Percentiles rank a stretch among this genome's conserved stretches.
Conservation (phyloP, 2,329 filamentous ascomycete species). For the Dothistroma septosporum region DNA sequence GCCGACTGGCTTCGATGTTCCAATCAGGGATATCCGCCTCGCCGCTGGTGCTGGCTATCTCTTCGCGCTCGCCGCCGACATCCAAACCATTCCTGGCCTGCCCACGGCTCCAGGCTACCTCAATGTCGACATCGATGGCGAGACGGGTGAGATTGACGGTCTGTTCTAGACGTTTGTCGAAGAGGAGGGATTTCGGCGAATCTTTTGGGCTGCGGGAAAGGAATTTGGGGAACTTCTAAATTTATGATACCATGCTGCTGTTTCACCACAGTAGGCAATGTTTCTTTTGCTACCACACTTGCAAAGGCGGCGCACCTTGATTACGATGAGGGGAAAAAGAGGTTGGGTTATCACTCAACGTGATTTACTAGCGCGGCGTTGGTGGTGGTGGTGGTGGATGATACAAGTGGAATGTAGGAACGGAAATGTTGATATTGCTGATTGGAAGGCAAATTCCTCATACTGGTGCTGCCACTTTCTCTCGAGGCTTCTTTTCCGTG, state of each 20-base stretch:
- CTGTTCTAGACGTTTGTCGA: constrained; percentile 64
- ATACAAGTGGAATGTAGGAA: too few species aligned
- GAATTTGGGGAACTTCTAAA: neutral
- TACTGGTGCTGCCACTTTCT: too few species aligned
- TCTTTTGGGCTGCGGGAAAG: neutral
- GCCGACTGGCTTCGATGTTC: constrained; percentile 87
- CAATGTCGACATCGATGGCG: constrained; percentile 70
- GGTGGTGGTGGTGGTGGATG: constrained; percentile 6
- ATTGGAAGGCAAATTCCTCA: too few species aligned
- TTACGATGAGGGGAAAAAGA: neutral
- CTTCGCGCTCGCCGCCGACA: constrained; percentile 93
- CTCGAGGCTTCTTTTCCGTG: too few species aligned
- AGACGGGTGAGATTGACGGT: constrained; percentile 57
- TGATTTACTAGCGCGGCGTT: constrained; percentile 23
- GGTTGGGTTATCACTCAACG: constrained; percentile 19
- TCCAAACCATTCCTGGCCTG: constrained; percentile 94
- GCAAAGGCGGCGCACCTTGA: constrained; percentile 7
- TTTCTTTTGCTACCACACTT: neutral
- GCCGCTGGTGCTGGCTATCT: constrained; percentile 91
- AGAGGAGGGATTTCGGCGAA: neutral
- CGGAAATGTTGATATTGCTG: too few species aligned
- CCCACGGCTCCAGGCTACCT: constrained; percentile 93
- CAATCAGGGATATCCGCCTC: constrained; percentile 89
- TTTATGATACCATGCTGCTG: constrained; percentile 16
- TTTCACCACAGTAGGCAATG: constrained; percentile 21